Percentiles rank a stretch among this genome's conserved stretches.
These are phyloP conservation scores for Glycine soja DNA, from an alignment of 306 rosid species.

Conservation along the genomic window DNA sequence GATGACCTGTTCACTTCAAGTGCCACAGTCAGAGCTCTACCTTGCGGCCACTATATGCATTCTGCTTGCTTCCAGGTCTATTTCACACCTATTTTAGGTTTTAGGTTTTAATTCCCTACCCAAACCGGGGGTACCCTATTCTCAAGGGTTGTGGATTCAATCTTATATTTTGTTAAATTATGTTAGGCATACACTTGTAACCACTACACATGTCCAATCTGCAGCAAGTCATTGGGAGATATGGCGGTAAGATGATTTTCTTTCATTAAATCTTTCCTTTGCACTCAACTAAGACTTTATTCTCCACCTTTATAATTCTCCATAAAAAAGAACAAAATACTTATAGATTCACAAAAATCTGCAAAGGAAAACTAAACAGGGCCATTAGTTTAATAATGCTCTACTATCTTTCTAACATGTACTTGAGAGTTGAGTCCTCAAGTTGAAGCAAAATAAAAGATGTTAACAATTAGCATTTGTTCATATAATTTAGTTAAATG, in stretches of 20 bases:
- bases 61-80: slow-evolving; percentile 99
- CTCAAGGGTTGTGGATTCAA: slow-evolving; percentile 39
- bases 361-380: slow-evolving; percentile 23
- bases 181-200: slow-evolving; percentile 93
- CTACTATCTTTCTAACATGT: slow-evolving; percentile 6
- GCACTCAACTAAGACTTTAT: neutral
- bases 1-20: slow-evolving; percentile 95
- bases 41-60: slow-evolving; percentile 99
- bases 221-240: slow-evolving; percentile 99
- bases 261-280: neutral
- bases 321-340: slow-evolving; percentile 7
- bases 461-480: slow-evolving; percentile 2
- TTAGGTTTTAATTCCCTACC: slow-evolving; percentile 25
- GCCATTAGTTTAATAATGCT: slow-evolving; percentile 17
- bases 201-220: slow-evolving; percentile 96
- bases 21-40: slow-evolving; percentile 89
- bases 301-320: slow-evolving; percentile 34
- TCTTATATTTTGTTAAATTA: slow-evolving; percentile 46
- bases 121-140: neutral
- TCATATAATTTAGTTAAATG: slow-evolving; percentile 14
- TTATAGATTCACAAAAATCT: neutral
- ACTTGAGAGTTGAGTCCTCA: neutral
- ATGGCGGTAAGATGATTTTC: slow-evolving; percentile 81
- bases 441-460: slow-evolving; percentile 22
- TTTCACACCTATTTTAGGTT: slow-evolving; percentile 37